Percentiles rank a stretch among this genome's conserved stretches.
Evolutionary conservation across 2,329 filamentous ascomycete genomes (phyloP).

Genomic region (Scedosporium dehoogii): DNA sequence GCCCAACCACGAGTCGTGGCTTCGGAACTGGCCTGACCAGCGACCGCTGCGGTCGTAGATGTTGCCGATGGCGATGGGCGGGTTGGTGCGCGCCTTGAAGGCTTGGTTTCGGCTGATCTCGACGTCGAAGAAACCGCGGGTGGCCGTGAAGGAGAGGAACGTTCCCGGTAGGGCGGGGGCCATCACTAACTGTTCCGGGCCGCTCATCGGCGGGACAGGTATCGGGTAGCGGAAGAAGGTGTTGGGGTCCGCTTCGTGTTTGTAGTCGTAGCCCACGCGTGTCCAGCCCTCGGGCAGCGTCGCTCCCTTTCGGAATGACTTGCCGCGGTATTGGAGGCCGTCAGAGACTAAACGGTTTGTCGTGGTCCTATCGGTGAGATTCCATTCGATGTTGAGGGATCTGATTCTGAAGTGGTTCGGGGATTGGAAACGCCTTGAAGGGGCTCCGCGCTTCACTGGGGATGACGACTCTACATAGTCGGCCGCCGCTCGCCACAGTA

Average conservation of each 20-base stretch:
- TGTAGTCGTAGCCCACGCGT: conserved; percentile 24
- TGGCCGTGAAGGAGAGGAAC: conserved; percentile 29
- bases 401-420: conserved; percentile 27
- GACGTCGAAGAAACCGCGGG: conserved; percentile 28
- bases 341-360: conserved; percentile 24
- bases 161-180: conserved; percentile 24
- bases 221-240: conserved; percentile 32
- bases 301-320: conserved; percentile 22
- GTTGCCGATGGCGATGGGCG: conserved; percentile 31
- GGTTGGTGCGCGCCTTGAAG: conserved; percentile 24
- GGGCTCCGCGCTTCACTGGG: conserved; percentile 19
- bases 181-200: background rate
- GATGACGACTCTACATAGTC: conserved; percentile 31
- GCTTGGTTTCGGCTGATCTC: conserved; percentile 26
- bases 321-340: conserved; percentile 28
- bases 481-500: conserved; percentile 30
- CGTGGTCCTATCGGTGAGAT: conserved; percentile 27
- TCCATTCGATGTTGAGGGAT: conserved; percentile 25
- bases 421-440: conserved; percentile 24
- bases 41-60: conserved; percentile 25
- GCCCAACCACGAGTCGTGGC: conserved; percentile 35
- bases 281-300: conserved; percentile 30
- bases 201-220: conserved; percentile 17
- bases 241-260: conserved; percentile 27
- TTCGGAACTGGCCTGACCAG: conserved; percentile 32